These are phyloP conservation scores for Debaryomycetaceae sp. DNA, from an alignment of 1,139 yeast genomes.

Conservation along the genomic window DNA sequence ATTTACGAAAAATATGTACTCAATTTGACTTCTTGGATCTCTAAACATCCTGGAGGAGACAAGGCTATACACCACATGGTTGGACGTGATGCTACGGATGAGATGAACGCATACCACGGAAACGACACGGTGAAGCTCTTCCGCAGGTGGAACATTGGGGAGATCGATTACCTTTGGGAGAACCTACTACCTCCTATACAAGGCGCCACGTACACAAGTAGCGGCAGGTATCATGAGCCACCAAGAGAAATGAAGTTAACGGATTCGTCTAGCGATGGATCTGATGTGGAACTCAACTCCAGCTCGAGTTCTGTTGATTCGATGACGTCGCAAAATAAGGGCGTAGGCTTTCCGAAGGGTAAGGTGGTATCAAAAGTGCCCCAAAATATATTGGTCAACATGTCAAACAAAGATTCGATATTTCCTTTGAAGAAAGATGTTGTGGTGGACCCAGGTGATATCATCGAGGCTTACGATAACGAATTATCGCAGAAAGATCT, in stretches of 20 bases:
- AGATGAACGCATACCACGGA: conserved; percentile 79
- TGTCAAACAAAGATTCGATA: conserved; percentile 30
- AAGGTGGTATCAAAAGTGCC: conserved; percentile 49
- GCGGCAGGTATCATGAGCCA: background rate
- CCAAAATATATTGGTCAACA: conserved; percentile 39
- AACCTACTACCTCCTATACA: conserved; percentile 86
- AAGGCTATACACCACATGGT: conserved; percentile 79
- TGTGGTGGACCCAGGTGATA: conserved; percentile 52
- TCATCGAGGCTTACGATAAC: conserved; percentile 59
- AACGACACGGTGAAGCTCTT: conserved; percentile 53
- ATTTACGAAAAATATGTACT: conserved; percentile 61
- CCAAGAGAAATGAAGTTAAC: conserved; percentile 18
- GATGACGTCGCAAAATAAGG: conserved; percentile 6
- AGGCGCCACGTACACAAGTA: conserved; percentile 54
- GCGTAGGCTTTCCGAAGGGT: conserved; percentile 36
- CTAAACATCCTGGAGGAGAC: conserved; percentile 84
- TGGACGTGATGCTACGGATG: conserved; percentile 89
- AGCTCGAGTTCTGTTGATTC: conserved; percentile 11
- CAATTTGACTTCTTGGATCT: conserved; percentile 67
- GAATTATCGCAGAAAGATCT: conserved; percentile 52
- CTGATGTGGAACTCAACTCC: conserved; percentile 12
- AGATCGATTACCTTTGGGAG: conserved; percentile 60
- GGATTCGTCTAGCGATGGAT: conserved; percentile 8
- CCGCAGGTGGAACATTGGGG: conserved; percentile 59
- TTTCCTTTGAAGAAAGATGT: conserved; percentile 35